Percentiles rank a stretch among this genome's conserved stretches.
Evolutionary conservation across 2,329 filamentous ascomycete genomes (phyloP).

Genomic region (Calonectria ilicicola): DNA sequence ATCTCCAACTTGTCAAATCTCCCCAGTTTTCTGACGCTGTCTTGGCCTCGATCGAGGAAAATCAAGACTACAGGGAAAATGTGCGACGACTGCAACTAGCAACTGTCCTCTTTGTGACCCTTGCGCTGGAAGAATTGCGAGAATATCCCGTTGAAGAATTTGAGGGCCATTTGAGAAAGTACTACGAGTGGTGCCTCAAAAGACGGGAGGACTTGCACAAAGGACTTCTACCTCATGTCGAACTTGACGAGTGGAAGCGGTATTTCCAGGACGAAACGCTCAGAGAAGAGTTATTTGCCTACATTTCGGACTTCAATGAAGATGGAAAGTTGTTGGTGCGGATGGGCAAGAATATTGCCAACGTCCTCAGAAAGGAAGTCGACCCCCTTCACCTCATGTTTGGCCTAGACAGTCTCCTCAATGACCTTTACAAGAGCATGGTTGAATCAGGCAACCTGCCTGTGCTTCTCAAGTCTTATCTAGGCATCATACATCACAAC

Average conservation of each 20-base stretch:
- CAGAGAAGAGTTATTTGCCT: not conserved
- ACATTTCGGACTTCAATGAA: not conserved
- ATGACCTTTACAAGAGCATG: slow-evolving; percentile 10
- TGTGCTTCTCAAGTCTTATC: not conserved
- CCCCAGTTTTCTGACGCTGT: not conserved
- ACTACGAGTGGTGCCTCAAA: slow-evolving; percentile 18
- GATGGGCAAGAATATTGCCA: not conserved
- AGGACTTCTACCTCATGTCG: not conserved
- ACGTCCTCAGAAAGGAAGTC: slow-evolving; percentile 1
- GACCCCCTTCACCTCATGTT: slow-evolving; percentile 16
- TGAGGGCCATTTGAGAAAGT: slow-evolving; percentile 15
- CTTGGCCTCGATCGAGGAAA: not conserved
- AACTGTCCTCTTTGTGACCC: slow-evolving; percentile 3
- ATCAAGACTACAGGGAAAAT: slow-evolving; percentile 2
- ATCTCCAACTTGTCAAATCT: not conserved
- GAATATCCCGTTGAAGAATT: not conserved
- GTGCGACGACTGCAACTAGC: not conserved
- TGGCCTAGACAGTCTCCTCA: slow-evolving; percentile 5
- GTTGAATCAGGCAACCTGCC: not conserved
- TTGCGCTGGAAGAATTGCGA: slow-evolving; percentile 3
- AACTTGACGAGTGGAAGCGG: not conserved
- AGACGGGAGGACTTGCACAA: not conserved
- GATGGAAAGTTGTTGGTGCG: slow-evolving; percentile 10
- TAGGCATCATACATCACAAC: slow-evolving; percentile 4
- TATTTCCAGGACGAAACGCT: not conserved